Evolutionary conservation across 2,329 filamentous ascomycete species (phyloP).

Genomic region (Clonostachys chloroleuca): DNA sequence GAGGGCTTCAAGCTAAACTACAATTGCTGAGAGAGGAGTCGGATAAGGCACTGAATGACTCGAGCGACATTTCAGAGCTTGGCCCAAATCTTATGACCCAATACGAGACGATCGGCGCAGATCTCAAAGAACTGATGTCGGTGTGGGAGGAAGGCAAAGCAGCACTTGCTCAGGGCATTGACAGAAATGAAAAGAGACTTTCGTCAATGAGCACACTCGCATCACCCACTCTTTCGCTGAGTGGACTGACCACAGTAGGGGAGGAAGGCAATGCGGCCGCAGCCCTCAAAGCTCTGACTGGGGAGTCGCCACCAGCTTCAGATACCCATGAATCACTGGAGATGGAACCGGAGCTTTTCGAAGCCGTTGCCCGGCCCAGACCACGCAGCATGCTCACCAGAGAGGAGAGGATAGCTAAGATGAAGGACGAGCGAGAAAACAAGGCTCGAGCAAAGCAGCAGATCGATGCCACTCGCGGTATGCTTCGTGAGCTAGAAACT

Average conservation of each 20-base stretch:
- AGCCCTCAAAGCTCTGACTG: constrained; percentile 75
- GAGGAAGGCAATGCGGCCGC: constrained; percentile 40
- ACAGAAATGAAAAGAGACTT: constrained; percentile 70
- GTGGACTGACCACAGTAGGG: constrained; percentile 62
- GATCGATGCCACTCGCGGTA: constrained; percentile 76
- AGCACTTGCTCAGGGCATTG: constrained; percentile 76
- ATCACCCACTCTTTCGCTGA: constrained; percentile 59
- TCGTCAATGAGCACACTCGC: constrained; percentile 57
- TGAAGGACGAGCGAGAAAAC: constrained; percentile 79
- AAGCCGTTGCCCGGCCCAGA: constrained; percentile 74
- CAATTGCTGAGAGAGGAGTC: constrained; percentile 89
- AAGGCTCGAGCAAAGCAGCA: constrained; percentile 70
- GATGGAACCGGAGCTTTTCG: constrained; percentile 71
- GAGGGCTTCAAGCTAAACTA: constrained; percentile 90
- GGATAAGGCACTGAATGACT: constrained; percentile 70
- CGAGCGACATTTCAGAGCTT: constrained; percentile 68
- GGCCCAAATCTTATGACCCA: constrained; percentile 77
- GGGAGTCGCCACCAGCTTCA: constrained; percentile 54
- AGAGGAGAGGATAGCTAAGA: constrained; percentile 82
- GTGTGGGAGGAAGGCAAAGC: constrained; percentile 87
- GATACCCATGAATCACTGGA: constrained; percentile 50
- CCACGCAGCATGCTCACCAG: constrained; percentile 69
- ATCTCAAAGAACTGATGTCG: constrained; percentile 74
- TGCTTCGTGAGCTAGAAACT: constrained; percentile 90
- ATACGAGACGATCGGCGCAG: constrained; percentile 90